Evolutionary conservation across 768 basidiomycete genomes (phyloP).

Genomic region (Chlorophyllum brunneum): DNA sequence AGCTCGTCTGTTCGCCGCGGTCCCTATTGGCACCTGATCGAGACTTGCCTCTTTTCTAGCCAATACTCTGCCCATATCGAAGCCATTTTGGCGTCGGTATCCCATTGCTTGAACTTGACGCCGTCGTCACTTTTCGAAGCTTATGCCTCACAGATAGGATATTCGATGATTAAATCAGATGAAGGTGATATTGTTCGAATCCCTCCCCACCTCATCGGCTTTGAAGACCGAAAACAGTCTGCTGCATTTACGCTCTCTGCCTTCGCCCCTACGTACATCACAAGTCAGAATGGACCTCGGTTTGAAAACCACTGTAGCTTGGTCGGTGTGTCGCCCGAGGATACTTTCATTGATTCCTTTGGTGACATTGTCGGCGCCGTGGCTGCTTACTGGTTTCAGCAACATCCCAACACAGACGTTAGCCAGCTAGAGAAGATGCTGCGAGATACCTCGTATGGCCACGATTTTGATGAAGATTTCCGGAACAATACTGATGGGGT

Average conservation of each 20-base stretch:
- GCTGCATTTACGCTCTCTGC: constrained; percentile 62
- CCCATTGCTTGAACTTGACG: constrained; percentile 61
- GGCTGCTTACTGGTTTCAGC: constrained; percentile 45
- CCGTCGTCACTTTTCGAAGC: constrained; percentile 61
- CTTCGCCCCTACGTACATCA: constrained; percentile 65
- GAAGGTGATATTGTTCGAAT: constrained; percentile 54
- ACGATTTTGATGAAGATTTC: constrained; percentile 18
- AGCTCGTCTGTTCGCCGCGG: constrained; percentile 75
- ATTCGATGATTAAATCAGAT: constrained; percentile 49
- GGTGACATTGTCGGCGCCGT: constrained; percentile 66
- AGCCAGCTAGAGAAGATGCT: constrained; percentile 12
- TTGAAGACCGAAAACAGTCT: constrained; percentile 58
- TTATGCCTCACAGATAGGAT: constrained; percentile 75
- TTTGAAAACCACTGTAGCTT: constrained; percentile 65
- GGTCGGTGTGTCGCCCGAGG: constrained; percentile 39
- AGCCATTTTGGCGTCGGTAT: constrained; percentile 57
- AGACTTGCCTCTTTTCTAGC: constrained; percentile 47
- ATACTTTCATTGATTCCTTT: constrained; percentile 62
- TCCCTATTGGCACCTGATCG: constrained; percentile 86
- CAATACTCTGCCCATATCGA: constrained; percentile 38
- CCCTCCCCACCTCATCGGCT: constrained; percentile 76
- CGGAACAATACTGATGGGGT: constrained; percentile 51
- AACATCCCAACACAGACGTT: constrained; percentile 16
- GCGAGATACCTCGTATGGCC: constrained; percentile 11
- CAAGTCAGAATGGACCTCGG: constrained; percentile 36